Conservation (phyloP, 768 basidiomycete species). For the Lactarius akahatsu region DNA sequence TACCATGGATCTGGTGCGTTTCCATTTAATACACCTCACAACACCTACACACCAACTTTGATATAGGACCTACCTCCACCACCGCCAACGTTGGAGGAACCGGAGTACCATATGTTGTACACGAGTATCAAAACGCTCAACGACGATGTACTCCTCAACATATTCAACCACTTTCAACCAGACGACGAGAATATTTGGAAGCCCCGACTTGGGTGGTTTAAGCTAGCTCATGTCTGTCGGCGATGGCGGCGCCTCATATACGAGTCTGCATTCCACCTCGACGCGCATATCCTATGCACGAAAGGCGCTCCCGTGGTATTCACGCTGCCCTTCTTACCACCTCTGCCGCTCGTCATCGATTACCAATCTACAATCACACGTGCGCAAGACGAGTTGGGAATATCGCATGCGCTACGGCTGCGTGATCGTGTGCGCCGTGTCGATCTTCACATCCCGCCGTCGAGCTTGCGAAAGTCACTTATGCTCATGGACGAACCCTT, state of each 20-base stretch:
- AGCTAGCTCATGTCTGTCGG: background rate
- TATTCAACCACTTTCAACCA: background rate
- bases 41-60: background rate
- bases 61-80: background rate
- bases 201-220: background rate
- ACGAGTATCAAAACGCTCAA: background rate
- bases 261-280: background rate
- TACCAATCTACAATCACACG: background rate
- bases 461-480: background rate
- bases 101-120: background rate
- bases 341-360: conserved; percentile 10
- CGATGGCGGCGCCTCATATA: background rate
- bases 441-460: background rate
- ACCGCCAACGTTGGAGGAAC: background rate
- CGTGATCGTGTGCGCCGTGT: conserved; percentile 4
- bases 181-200: background rate
- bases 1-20: background rate
- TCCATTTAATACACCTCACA: background rate
- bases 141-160: background rate
- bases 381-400: background rate
- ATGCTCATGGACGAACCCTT: background rate
- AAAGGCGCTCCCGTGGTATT: background rate
- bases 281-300: conserved; percentile 1
- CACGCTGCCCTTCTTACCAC: background rate
- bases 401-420: background rate